Evolutionary conservation across 1,284 basidiomycete genomes (phyloP), one percentile per base, ranked within the genome.

Genomic region (Vanrija sp.): DNA sequence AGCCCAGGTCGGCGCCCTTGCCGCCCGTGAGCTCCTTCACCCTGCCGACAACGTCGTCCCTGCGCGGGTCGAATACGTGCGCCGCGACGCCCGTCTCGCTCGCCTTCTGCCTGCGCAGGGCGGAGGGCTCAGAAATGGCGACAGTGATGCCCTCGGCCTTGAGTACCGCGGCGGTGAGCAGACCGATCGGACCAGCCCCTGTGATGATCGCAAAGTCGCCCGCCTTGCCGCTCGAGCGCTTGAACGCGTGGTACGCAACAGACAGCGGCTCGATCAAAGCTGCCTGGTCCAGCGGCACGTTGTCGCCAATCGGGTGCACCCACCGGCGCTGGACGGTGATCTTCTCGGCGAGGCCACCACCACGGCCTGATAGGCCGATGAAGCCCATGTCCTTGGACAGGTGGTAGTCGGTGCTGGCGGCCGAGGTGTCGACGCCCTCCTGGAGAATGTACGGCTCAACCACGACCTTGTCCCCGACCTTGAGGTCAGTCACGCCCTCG

Each of bases 391-490:
- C 51, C 55, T 57, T 55, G 16, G 50, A 51, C 26, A 61, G 50
- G 40, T 61, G 59, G 59, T 61, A 61, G 3, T 49, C 44, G 48
- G 55, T 18, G 55, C 57, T 57, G 6, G 38, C 40, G 0, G 19
- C 18, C 6, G 39, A 38, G 9, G 55, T 57, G 55, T 61, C 59
- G 16, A 57, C 55, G 3, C 29, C 26, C 1, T 46, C 44, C 40
- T 40, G 29, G 38, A 61, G 16, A 23, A 61, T 61, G 55, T 57
- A 61, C 23, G 76, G 71, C 61, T 78, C 77, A 21, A 78, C 68
- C 8, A 74, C 75, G 8, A 78, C 74, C 1, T 63, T 57, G 51
- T 75, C 68, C 19, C 76, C 76, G 16, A 75, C 65, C 19, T 60
- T 56, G 29, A 74, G 18, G 63, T 61, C 51, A 9, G 54, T 39